Percentiles rank a stretch among this genome's conserved stretches.
These are phyloP conservation scores for Colletotrichum kahawae DNA, from an alignment of 2,329 filamentous ascomycete genomes.

Conservation along the genomic window DNA sequence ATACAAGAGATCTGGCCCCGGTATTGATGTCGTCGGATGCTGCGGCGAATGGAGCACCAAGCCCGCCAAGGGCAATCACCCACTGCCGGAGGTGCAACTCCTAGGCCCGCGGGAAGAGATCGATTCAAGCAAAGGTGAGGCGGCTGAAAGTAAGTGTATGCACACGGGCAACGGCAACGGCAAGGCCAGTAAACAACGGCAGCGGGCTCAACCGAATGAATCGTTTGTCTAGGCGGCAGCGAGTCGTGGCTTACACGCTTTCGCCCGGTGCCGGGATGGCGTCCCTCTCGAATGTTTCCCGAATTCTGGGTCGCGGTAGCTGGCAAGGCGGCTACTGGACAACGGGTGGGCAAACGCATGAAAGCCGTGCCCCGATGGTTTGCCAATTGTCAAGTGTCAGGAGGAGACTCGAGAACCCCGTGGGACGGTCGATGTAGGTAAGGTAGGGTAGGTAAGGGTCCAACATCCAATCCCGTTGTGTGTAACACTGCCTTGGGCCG, in stretches of 20 bases:
- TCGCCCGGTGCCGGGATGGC: not conserved
- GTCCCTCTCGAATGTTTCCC: slow-evolving; percentile 13
- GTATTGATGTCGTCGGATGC: not conserved
- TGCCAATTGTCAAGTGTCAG: slow-evolving; percentile 3
- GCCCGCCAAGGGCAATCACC: slow-evolving; percentile 15
- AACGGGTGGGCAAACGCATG: not conserved
- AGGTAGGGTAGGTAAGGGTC: not conserved
- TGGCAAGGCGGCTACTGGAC: not conserved
- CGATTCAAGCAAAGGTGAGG: not conserved
- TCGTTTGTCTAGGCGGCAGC: not conserved
- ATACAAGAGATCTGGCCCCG: slow-evolving; percentile 12
- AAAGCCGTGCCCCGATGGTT: slow-evolving; percentile 1
- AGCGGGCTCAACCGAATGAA: not conserved
- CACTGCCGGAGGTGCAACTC: not conserved
- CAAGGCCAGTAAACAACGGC: not conserved
- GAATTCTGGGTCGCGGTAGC: not conserved
- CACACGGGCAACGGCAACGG: not conserved
- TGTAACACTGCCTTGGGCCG: not conserved
- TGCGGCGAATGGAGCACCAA: not conserved
- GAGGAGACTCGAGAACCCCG: slow-evolving; percentile 1
- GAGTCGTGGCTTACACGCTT: slow-evolving; percentile 12
- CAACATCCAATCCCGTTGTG: not conserved
- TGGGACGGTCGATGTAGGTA: not conserved
- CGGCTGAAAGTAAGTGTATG: not conserved
- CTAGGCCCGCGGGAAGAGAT: not conserved